phyloP scores from a whole-genome alignment of 257 asterid genomes.

The Solanum piurae region DNA sequence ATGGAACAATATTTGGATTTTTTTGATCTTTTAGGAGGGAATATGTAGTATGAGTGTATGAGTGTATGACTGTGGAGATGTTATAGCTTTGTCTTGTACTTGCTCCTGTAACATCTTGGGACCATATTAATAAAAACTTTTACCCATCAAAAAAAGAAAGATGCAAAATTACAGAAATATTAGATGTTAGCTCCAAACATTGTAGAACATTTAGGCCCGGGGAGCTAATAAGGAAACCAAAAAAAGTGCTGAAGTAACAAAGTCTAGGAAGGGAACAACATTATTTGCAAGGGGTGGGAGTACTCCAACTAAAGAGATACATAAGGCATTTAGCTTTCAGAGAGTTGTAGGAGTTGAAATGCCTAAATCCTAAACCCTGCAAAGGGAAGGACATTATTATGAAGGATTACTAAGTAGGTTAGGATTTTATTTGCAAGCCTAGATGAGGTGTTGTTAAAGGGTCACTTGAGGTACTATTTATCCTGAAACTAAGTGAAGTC shows the following conservation, averaged over 20 bases:
- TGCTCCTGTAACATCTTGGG: background rate
- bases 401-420: background rate
- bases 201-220: background rate
- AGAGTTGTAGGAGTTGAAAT: background rate
- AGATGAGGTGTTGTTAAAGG: background rate
- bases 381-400: background rate
- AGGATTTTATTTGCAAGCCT: background rate
- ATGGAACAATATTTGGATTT: background rate
- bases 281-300: background rate
- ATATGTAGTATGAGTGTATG: background rate
- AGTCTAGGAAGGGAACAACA: background rate
- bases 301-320: background rate
- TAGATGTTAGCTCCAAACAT: background rate
- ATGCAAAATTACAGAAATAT: background rate
- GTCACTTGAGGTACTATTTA: background rate
- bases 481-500: background rate
- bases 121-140: background rate
- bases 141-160: background rate
- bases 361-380: background rate
- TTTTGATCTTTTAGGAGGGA: background rate
- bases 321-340: background rate
- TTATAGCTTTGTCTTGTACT: background rate
- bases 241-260: background rate
- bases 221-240: background rate
- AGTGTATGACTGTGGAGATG: background rate